A percentile compares a stretch with the other conserved stretches of the same genome.
These are phyloP conservation scores for Holtermannia corniformis DNA, from an alignment of 768 basidiomycete genomes.

Conservation along the genomic window DNA sequence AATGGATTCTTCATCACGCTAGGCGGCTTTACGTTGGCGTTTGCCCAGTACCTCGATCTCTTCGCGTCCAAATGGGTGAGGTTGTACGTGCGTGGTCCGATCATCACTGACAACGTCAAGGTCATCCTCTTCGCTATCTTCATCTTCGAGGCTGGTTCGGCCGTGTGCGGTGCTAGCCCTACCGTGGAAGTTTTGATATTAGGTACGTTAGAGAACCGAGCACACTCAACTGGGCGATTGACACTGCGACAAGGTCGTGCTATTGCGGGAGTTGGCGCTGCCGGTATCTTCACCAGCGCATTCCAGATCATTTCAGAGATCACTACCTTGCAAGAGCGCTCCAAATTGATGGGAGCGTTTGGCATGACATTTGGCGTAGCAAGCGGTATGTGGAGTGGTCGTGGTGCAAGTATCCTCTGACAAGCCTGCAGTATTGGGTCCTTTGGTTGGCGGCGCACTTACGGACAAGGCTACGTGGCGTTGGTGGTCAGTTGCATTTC, in stretches of 20 bases:
- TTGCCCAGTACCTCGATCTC: conserved; percentile 32
- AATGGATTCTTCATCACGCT: conserved; percentile 38
- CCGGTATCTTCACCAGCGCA: conserved; percentile 41
- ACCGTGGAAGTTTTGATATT: conserved; percentile 31
- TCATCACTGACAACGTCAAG: too few species aligned
- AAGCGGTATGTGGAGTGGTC: background rate
- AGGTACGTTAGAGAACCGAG: conserved; percentile 19
- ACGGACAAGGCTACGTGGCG: conserved; percentile 46
- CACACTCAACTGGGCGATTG: too few species aligned
- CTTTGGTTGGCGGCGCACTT: conserved; percentile 47
- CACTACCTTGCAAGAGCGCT: conserved; percentile 25
- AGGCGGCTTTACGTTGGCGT: conserved; percentile 36
- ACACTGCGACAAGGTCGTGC: conserved; percentile 49
- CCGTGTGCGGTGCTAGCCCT: conserved; percentile 44
- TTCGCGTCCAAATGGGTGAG: conserved; percentile 40
- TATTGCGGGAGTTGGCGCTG: conserved; percentile 46
- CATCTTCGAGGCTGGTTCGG: conserved; percentile 47
- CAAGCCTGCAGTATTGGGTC: conserved; percentile 47
- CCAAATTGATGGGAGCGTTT: conserved; percentile 35
- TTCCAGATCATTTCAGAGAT: conserved; percentile 35
- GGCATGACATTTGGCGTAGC: conserved; percentile 29
- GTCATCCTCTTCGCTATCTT: conserved; percentile 34
- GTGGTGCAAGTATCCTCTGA: too few species aligned
- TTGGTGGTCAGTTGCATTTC: conserved; percentile 40
- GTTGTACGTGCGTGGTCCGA: too few species aligned